Base-by-base conservation (phyloP, 257 asterid species). In the Solanum ossicruentum region DNA sequence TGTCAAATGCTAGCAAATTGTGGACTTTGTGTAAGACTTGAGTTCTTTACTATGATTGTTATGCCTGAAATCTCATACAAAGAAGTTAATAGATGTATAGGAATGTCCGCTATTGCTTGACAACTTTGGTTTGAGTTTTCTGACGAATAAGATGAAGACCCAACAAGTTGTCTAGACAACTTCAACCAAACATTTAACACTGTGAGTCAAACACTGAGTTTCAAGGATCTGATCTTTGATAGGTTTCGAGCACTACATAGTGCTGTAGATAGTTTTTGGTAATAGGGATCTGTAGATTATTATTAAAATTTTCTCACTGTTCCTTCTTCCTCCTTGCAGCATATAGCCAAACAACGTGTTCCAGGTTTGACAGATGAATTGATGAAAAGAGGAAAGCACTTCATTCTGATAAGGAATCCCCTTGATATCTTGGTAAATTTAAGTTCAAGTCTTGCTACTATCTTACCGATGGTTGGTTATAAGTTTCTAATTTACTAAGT, bases 361-460 rank as follows among this genome's bases (percentile, higher is more conserved):
- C 93, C 92, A 84, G 97, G 96, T 73, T 90, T 94, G 83, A 67
- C 89, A 28, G 88, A 88, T 65, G 96, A 93, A 83, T 86, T 95
- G 88, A 90, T 92, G 95, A 89, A 87, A 90, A 90, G 86, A 89
- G 99, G 99, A 88, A 95, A 93, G 52, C 99, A 95, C 92, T 91
- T 88, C 91, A 86, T 95, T 75, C 82, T 95, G 85, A 94, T 94
- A 79, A 92, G 98, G 87, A 93, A 94, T 88, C 99, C 99, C 86
- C 91, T 95, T 71, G 92, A 92, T 51, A 94, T 95, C 87, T 83
- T 95, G 98, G 99, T 94, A 91, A 87, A 66, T 86, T 21, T n/a
- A 5, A 60, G 13, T 80, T 54, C 63, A 77, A 28, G 87, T 77
- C 12, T 28, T 80, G 49, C 28, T 26, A 17, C 41, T 36, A 36